Percentiles rank a stretch among this genome's conserved stretches.
Evolutionary conservation across 805 yeast species (phyloP).

Genomic region (Nakazawaea wickerhamii): DNA sequence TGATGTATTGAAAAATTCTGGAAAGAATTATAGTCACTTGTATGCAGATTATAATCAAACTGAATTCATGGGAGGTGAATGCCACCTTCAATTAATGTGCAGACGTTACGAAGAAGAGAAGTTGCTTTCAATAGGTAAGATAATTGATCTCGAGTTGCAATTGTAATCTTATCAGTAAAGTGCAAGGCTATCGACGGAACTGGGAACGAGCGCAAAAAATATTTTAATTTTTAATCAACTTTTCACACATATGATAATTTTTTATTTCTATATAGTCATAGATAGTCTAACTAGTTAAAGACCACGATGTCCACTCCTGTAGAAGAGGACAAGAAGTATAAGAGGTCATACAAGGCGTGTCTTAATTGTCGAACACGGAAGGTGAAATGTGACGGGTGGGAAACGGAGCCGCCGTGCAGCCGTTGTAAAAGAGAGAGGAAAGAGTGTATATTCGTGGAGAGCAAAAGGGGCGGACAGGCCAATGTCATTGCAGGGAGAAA

Average conservation of each 20-base stretch:
- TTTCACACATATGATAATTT: no score
- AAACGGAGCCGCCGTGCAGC: slow-evolving; percentile 77
- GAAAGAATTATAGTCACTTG: slow-evolving; percentile 36
- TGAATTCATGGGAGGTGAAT: slow-evolving; percentile 52
- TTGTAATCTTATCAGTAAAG: not conserved
- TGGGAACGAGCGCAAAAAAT: not conserved
- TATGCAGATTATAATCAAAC: slow-evolving; percentile 42
- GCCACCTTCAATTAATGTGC: slow-evolving; percentile 59
- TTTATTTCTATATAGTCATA: no score
- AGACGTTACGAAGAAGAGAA: slow-evolving; percentile 55
- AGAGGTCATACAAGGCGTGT: slow-evolving; percentile 77
- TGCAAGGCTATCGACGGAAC: slow-evolving; percentile 1
- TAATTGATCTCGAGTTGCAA: not conserved
- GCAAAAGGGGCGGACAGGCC: slow-evolving; percentile 15
- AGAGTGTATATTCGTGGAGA: slow-evolving; percentile 63
- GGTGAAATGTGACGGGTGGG: slow-evolving; percentile 77
- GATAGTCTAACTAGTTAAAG: no score
- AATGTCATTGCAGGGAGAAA: slow-evolving; percentile 15
- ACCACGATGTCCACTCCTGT: not conserved
- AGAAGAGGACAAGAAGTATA: slow-evolving; percentile 29
- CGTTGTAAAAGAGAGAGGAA: slow-evolving; percentile 79
- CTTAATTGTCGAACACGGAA: slow-evolving; percentile 79
- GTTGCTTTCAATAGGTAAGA: slow-evolving; percentile 9
- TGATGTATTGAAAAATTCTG: slow-evolving; percentile 22
- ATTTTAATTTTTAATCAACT: not conserved